phyloP scores from a whole-genome alignment of 139 green algal species.

The Dunaliella primolecta region DNA sequence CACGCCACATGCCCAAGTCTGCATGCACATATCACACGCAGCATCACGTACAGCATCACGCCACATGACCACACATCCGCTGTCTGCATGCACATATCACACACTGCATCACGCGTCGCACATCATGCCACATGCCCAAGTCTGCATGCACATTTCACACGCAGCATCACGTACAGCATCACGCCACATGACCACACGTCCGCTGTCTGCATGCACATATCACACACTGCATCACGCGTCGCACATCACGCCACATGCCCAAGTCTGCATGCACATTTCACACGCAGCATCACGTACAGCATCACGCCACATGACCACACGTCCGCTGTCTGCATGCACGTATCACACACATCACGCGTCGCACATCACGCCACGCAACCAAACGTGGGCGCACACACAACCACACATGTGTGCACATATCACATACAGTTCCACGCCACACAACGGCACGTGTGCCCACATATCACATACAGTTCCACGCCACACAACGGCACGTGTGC shows the following conservation, averaged over 20 bases:
- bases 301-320: slow-evolving; percentile 98
- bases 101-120: neutral
- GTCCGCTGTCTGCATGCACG: slow-evolving; percentile 78
- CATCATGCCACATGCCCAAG: neutral
- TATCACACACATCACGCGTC: no score
- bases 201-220: slow-evolving; percentile 68
- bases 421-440: no score
- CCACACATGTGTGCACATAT: no score
- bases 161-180: slow-evolving; percentile 98
- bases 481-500: no score
- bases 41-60: slow-evolving; percentile 99
- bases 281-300: slow-evolving; percentile 98
- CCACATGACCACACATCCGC: slow-evolving; percentile 97
- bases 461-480: no score
- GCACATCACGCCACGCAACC: no score
- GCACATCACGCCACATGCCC: no score
- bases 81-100: slow-evolving; percentile 51
- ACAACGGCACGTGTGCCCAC: no score
- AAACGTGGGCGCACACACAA: no score
- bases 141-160: no score
- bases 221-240: no score
- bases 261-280: no score
- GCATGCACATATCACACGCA: slow-evolving; percentile 21
- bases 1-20: slow-evolving; percentile 81
- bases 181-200: slow-evolving; percentile 98